Conservation (phyloP, 164 flowering plant species). For the Piper longum region DNA sequence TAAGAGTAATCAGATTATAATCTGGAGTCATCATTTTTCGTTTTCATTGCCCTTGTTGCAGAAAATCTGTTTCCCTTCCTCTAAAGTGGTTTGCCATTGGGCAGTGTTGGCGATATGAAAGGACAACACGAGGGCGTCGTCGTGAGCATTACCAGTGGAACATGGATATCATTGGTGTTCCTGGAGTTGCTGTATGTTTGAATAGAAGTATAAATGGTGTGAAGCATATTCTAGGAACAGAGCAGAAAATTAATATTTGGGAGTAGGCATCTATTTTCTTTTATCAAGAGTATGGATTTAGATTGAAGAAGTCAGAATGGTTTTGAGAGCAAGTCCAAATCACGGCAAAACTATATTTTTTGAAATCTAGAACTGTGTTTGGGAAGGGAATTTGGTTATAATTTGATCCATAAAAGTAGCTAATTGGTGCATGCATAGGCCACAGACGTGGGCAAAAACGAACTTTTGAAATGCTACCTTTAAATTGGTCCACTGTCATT, state of each 20-base stretch:
- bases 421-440: not conserved
- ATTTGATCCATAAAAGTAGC: too few species aligned
- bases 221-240: not conserved
- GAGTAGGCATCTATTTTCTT: not conserved
- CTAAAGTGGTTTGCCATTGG: slow-evolving; percentile 96
- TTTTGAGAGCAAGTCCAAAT: not conserved
- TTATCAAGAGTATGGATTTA: not conserved
- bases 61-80: slow-evolving; percentile 83
- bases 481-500: not conserved
- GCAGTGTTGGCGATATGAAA: slow-evolving; percentile 96
- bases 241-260: not conserved
- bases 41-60: slow-evolving; percentile 36
- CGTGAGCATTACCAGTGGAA: slow-evolving; percentile 99
- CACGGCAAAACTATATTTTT: not conserved
- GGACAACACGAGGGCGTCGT: slow-evolving; percentile 91
- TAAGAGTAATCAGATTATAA: not conserved
- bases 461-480: not conserved
- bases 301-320: not conserved
- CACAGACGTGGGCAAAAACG: not conserved
- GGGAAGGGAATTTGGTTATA: not conserved
- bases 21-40: not conserved
- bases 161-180: slow-evolving; percentile 95
- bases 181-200: slow-evolving; percentile 57
- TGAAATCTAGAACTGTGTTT: not conserved
- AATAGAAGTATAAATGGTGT: not conserved